These are phyloP conservation scores for Stromatinia cepivora DNA, from an alignment of 2,329 filamentous ascomycete species.

Conservation along the genomic window DNA sequence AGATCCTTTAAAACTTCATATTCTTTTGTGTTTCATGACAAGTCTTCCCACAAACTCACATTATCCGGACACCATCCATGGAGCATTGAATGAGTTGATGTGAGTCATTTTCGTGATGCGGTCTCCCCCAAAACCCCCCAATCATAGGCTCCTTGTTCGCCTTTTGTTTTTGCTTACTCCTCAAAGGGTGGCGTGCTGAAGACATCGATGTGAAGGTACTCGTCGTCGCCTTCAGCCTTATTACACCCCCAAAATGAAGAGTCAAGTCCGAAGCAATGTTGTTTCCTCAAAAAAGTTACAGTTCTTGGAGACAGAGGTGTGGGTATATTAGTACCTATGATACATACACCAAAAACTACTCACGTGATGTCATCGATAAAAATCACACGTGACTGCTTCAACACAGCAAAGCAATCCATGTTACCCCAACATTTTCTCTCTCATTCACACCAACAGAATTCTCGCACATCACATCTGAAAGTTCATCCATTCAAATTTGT, in stretches of 20 bases:
- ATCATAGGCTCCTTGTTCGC: neutral
- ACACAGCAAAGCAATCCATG: too few species aligned
- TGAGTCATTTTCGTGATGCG: neutral
- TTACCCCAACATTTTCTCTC: too few species aligned
- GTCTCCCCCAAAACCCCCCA: too few species aligned
- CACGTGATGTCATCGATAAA: too few species aligned
- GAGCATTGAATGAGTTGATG: too few species aligned
- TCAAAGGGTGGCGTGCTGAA: neutral
- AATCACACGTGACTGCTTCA: too few species aligned
- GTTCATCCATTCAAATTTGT: neutral
- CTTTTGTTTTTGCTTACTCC: neutral
- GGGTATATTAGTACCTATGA: neutral
- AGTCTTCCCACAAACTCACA: neutral
- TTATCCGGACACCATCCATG: neutral
- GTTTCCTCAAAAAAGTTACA: neutral
- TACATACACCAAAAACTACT: neutral
- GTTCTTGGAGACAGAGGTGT: neutral
- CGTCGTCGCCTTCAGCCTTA: neutral
- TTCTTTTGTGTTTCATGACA: neutral
- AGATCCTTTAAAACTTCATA: neutral
- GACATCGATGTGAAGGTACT: neutral
- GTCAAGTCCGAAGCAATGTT: neutral
- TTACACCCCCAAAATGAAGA: neutral
- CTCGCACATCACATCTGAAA: neutral
- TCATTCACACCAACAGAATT: neutral